Evolutionary conservation across 495 filamentous ascomycete species (phyloP).

Genomic region (Talaromyces proteolyticus): DNA sequence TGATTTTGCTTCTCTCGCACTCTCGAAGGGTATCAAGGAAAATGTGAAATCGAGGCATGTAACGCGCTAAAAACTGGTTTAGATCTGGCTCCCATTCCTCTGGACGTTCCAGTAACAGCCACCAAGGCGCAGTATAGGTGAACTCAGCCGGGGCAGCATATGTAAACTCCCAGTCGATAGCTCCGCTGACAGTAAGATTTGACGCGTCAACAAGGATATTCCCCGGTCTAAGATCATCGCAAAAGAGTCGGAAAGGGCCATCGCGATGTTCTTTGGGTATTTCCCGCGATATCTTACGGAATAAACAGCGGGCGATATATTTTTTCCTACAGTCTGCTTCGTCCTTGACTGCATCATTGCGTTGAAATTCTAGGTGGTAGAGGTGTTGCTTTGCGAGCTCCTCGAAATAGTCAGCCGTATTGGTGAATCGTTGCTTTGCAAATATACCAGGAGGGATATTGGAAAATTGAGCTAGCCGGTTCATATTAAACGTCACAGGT

Average conservation of each 20-base stretch:
- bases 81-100: constrained; percentile 29
- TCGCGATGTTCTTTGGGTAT: constrained; percentile 13
- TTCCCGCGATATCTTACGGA: constrained; percentile 23
- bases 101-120: constrained; percentile 29
- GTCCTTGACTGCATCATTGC: constrained; percentile 29
- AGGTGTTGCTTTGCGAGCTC: constrained; percentile 39
- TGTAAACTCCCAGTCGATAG: constrained; percentile 38
- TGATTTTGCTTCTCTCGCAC: constrained; percentile 16
- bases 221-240: constrained; percentile 14
- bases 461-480: constrained; percentile 17
- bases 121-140: constrained; percentile 32
- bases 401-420: constrained; percentile 35
- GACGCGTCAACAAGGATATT: constrained; percentile 18
- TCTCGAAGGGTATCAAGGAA: constrained; percentile 19
- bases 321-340: constrained; percentile 36
- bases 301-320: constrained; percentile 38
- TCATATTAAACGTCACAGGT: constrained; percentile 29
- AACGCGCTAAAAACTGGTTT: constrained; percentile 13
- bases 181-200: constrained; percentile 9
- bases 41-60: constrained; percentile 9
- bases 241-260: constrained; percentile 16
- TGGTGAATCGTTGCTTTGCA: constrained; percentile 12
- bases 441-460: constrained; percentile 14
- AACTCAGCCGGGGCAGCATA: constrained; percentile 36
- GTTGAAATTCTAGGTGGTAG: constrained; percentile 34